Evolutionary conservation across 345 rosid genomes (phyloP).

Genomic region (Lepidium aucheri): DNA sequence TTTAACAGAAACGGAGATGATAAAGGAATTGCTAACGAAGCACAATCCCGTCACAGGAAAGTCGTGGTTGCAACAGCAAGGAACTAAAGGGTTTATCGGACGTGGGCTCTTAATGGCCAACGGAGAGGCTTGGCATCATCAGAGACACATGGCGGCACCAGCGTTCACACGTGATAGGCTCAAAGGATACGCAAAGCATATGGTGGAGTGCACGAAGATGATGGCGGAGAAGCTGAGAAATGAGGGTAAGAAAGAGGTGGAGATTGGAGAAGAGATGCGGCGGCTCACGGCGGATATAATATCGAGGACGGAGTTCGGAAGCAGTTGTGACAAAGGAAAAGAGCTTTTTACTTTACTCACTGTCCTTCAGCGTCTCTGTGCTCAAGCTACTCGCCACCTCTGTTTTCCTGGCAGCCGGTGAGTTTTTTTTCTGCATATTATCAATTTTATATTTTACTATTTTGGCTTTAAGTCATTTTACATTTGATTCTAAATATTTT

Average conservation of each 20-base stretch:
- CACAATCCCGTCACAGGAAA: constrained; percentile 66
- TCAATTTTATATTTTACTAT: too few species aligned
- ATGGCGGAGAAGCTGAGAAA: constrained; percentile 50
- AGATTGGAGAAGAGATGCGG: constrained; percentile 72
- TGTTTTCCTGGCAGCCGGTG: constrained; percentile 94
- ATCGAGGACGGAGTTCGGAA: constrained; percentile 75
- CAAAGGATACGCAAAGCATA: constrained; percentile 67
- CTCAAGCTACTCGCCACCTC: constrained; percentile 74
- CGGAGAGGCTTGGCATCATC: constrained; percentile 59
- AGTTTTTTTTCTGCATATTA: neutral
- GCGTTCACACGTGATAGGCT: constrained; percentile 60
- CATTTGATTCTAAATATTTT: too few species aligned
- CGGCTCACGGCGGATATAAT: constrained; percentile 79
- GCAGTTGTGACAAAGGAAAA: constrained; percentile 74
- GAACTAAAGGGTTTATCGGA: constrained; percentile 79
- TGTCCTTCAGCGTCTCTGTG: constrained; percentile 55
- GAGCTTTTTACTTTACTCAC: constrained; percentile 62
- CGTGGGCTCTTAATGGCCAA: constrained; percentile 74
- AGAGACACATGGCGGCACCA: constrained; percentile 44
- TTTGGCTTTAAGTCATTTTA: too few species aligned
- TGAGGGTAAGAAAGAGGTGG: constrained; percentile 50
- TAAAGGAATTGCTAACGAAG: constrained; percentile 62
- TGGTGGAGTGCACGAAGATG: constrained; percentile 74
- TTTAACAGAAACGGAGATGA: constrained; percentile 64
- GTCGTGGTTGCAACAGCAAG: constrained; percentile 92